Base-by-base conservation (phyloP, 768 basidiomycete genomes). In the Tricholoma sp. region DNA sequence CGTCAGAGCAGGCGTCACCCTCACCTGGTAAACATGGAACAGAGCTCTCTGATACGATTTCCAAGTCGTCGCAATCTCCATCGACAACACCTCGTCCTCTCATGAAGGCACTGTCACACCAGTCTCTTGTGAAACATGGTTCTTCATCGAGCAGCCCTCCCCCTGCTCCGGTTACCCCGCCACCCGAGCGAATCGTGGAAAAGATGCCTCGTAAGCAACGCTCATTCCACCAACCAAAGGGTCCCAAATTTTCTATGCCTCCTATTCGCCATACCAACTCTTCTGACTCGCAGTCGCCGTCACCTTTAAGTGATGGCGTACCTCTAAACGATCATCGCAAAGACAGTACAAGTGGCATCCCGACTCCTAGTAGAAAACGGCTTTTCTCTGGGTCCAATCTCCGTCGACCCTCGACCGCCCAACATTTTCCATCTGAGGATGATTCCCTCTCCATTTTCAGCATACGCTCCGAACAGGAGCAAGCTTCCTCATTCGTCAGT, bases 351-450 rank as follows among this genome's bases (percentile, higher is more conserved):
- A 66, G 67, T 39, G 69, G 68, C 54, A 61, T 66, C 12, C 54
- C 58, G 16, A 63, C 69, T 16, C 66, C 71, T 14, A 67, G 71
- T 18, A 69, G 84, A 54, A 83, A 79, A 63, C 80, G 87, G n/a
- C 68, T 89, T 11, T 88, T 88, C 63, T 88, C 87, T 16, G 76
- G 78, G 35, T 79, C 83, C 6, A 82, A 78, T 62, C 60, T 70
- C 45, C 74, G 79, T 57, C 74, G 82, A 57, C 80, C 82, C 18
- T 83, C 84, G 4, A 81, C 79, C 14, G 78, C 81, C 10, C 74
- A 76, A 32, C 63, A 71, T 21, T 68, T 70, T 11, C 60, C 71
- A 10, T 56, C 68, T 6, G 80, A 83, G 50, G 83, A 87, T 51
- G 85, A 87, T 67, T 65, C 64, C 21, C 78, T 75, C 18, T 86